Percentiles rank a stretch among this genome's conserved stretches.
These are phyloP conservation scores for Wallacemonas sp. DNA, from an alignment of 208 protist genomes.

Conservation along the genomic window DNA sequence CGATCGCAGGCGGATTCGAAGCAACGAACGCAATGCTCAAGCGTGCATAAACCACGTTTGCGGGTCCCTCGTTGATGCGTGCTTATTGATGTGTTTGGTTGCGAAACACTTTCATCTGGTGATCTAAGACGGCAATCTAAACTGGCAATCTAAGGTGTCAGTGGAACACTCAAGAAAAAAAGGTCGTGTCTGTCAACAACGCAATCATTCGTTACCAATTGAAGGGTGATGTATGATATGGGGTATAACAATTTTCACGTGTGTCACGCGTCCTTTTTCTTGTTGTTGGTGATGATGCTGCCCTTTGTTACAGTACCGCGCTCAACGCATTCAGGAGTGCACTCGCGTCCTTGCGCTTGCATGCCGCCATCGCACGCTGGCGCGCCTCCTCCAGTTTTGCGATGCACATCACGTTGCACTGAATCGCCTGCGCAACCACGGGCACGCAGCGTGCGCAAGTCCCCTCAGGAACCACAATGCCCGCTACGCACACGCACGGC, in stretches of 20 bases:
- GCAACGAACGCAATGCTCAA: neutral
- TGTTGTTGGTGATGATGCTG: too few relatives aligned
- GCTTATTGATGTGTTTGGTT: too few relatives aligned
- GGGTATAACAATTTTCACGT: too few relatives aligned
- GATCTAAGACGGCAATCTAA: neutral
- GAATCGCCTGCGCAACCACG: conserved; percentile 31
- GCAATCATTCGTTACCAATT: too few relatives aligned
- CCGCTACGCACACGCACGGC: neutral
- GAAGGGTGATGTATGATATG: too few relatives aligned
- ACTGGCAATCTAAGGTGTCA: neutral
- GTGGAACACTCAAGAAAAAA: neutral
- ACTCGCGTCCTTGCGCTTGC: conserved; percentile 30
- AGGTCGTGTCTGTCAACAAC: too few relatives aligned
- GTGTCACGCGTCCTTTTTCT: too few relatives aligned
- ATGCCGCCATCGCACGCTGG: conserved; percentile 34
- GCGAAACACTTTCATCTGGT: neutral
- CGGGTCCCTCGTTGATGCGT: too few relatives aligned
- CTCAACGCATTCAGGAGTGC: conserved; percentile 49
- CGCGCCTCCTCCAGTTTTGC: conserved; percentile 32
- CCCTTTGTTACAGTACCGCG: conserved; percentile 35
- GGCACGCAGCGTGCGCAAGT: conserved; percentile 32
- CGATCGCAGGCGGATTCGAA: neutral
- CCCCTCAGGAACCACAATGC: conserved; percentile 3
- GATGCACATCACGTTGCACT: conserved; percentile 31
- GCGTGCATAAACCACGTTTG: too few relatives aligned